Evolutionary conservation across 2,329 filamentous ascomycete species (phyloP), one percentile per base, ranked within the genome.

Genomic region (Fusarium sp.): DNA sequence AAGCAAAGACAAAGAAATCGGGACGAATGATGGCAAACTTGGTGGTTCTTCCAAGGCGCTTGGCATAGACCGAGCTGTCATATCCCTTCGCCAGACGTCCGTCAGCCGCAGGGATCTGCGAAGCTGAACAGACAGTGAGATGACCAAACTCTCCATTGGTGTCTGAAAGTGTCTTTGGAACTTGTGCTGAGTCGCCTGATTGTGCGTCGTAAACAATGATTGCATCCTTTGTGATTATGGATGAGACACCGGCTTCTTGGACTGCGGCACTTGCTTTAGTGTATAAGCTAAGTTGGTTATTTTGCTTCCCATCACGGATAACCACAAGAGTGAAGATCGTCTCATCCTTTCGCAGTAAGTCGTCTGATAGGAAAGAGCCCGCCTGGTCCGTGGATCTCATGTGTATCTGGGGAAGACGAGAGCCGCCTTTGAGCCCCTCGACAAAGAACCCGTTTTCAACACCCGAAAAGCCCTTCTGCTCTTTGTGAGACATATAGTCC

Each of bases 261-360:
- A 55, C 38, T 31, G 38, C 52, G 5, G 36, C 38, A 0, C 7
- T 54, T 13, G 27, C 36, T 31, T 42, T 20, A 9, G 20, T n/a
- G 2, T 33, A 4, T 17, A 42, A 5, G 0, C 11, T 2, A 13
- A 20, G 27, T 7, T 42, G 52, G 15, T 2, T 42, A 0, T n/a
- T 17, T 13, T 11, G 5, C 0, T 18, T 20, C 1, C 14, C 14
- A 4, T 42, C 36, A 2, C 27, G 11, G 4, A 44, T 2, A 1
- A 31, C 52, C 5, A 33, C 6, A 2, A 55, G 17, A 17, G 38
- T 55, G n/a, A 55, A 55, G 7, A 55, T 10, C 1, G 27, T 55
- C 17, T 12, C 11, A 0, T 0, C 11, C 10, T 33, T 33, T 15
- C 36, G 52, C 7, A 55, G 7, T 4, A 55, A 8, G 2, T 4